phyloP scores from a whole-genome alignment of 805 yeast species.

The Hanseniaspora jakobsenii region DNA sequence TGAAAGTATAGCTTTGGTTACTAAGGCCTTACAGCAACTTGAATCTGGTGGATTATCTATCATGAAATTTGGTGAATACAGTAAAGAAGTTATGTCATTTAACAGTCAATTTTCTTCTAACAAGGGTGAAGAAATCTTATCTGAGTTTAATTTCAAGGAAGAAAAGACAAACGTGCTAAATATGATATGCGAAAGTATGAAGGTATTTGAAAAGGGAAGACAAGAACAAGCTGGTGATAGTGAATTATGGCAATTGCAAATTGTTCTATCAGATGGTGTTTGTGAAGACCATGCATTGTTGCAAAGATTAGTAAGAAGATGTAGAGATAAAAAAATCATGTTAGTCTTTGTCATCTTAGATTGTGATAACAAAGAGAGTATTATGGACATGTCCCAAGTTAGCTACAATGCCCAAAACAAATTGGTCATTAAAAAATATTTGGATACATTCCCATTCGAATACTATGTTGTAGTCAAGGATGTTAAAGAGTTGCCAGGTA shows the following conservation, averaged over 20 bases:
- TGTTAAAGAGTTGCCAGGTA: constrained; percentile 79
- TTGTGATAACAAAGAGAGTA: constrained; percentile 76
- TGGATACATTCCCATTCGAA: constrained; percentile 93
- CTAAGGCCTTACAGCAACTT: constrained; percentile 83
- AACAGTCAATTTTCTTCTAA: constrained; percentile 73
- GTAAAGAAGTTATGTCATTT: constrained; percentile 79
- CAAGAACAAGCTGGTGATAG: constrained; percentile 21
- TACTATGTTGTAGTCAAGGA: constrained; percentile 88
- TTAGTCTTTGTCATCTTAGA: constrained; percentile 88
- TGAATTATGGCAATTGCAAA: constrained; percentile 87
- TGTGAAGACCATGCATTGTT: constrained; percentile 87
- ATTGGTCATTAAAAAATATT: constrained; percentile 67
- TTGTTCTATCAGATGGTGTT: constrained; percentile 89
- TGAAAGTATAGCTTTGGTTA: constrained; percentile 85
- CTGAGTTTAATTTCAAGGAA: constrained; percentile 83
- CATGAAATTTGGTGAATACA: constrained; percentile 77
- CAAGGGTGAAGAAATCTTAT: constrained; percentile 73
- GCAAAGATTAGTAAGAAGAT: constrained; percentile 73
- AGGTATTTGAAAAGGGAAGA: constrained; percentile 43
- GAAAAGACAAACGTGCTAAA: constrained; percentile 70
- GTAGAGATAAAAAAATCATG: constrained; percentile 87
- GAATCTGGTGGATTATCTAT: constrained; percentile 90
- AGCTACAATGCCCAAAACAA: constrained; percentile 67
- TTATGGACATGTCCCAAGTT: constrained; percentile 90
- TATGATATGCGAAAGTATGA: constrained; percentile 59